A percentile compares a stretch with the other conserved stretches of the same genome.
phyloP scores from a whole-genome alignment of 1,139 yeast species.

The Wickerhamomyces sp. region DNA sequence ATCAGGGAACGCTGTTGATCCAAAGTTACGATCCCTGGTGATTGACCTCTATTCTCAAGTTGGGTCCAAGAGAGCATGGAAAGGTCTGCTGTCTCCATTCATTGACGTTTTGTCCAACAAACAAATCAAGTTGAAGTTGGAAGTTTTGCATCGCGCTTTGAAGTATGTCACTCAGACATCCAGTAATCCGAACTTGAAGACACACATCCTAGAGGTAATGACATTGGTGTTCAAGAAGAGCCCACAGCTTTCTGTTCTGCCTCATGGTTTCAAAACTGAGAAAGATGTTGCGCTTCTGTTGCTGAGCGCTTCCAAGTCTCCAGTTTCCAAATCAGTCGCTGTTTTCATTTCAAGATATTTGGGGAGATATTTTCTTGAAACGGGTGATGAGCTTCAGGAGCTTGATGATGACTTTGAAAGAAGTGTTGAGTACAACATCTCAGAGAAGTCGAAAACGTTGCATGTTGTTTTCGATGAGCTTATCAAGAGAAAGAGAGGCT shows the following conservation, averaged over 20 bases:
- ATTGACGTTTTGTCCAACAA: conserved; percentile 5
- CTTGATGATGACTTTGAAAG: conserved; percentile 12
- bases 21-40: conserved; percentile 2
- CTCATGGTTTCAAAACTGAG: conserved; percentile 7
- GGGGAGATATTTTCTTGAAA: conserved; percentile 33
- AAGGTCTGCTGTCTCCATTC: conserved; percentile 8
- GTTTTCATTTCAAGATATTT: conserved; percentile 41
- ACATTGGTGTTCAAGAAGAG: conserved; percentile 10
- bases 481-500: conserved; percentile 4
- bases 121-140: conserved; percentile 4
- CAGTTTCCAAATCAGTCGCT: conserved; percentile 23
- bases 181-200: conserved; percentile 1
- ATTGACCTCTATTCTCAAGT: conserved; percentile 2
- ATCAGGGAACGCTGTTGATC: background rate
- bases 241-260: conserved; percentile 7
- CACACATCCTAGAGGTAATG: conserved; percentile 14
- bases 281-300: conserved; percentile 25
- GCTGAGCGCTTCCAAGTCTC: conserved; percentile 10
- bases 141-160: conserved; percentile 6
- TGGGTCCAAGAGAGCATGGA: conserved; percentile 9
- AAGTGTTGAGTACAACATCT: conserved; percentile 14
- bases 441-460: conserved; percentile 13
- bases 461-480: conserved; percentile 23
- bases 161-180: conserved; percentile 8
- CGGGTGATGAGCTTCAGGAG: conserved; percentile 25